phyloP scores from a whole-genome alignment of 306 rosid species.

The Fagus sylvatica region DNA sequence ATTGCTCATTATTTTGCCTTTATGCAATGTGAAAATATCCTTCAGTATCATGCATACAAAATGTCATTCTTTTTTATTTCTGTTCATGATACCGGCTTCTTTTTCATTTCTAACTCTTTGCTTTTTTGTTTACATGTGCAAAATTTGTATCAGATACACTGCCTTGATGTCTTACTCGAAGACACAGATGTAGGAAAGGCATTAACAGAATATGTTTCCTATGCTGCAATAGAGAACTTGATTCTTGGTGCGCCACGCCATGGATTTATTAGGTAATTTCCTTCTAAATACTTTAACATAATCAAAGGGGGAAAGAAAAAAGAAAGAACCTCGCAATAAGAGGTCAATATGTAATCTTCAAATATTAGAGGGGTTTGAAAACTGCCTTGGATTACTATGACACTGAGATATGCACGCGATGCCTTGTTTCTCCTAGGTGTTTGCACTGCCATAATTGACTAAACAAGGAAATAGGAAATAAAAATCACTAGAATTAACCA shows the following conservation, averaged over 20 bases:
- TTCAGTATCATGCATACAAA: not conserved
- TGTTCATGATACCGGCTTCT: not conserved
- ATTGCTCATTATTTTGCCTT: not conserved
- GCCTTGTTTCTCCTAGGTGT: not conserved
- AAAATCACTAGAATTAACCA: not conserved
- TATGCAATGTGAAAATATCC: not conserved
- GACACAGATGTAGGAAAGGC: constrained; percentile 75
- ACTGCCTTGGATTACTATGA: not conserved
- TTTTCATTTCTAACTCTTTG: not conserved
- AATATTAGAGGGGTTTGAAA: too few species aligned
- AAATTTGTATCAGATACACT: constrained; percentile 53
- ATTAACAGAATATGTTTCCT: constrained; percentile 68
- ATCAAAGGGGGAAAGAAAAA: too few species aligned
- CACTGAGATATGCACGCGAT: not conserved
- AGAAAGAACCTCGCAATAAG: too few species aligned
- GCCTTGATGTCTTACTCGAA: constrained; percentile 84
- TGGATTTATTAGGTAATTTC: constrained; percentile 74
- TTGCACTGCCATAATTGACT: not conserved
- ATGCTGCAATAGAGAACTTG: constrained; percentile 77
- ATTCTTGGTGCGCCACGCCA: constrained; percentile 76
- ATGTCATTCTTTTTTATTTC: not conserved
- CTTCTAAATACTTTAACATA: not conserved
- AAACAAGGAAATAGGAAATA: not conserved
- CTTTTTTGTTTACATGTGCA: not conserved
- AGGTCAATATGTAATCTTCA: too few species aligned